Evolutionary conservation across 257 asterid genomes (phyloP).

Genomic region (Solanum pimpinellifolium): DNA sequence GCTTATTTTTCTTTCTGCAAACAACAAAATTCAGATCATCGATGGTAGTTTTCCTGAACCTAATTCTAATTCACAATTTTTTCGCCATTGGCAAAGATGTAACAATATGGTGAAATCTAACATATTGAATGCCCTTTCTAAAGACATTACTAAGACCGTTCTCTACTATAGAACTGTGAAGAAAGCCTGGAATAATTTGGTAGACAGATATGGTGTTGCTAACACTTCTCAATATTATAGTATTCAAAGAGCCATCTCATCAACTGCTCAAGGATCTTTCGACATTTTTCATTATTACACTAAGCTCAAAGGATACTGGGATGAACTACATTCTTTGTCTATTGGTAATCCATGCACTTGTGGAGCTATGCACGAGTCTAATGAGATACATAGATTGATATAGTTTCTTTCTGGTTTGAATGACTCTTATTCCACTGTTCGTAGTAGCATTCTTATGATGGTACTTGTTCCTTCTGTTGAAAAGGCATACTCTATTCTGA

Average conservation of each 20-base stretch:
- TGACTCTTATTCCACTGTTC: not conserved
- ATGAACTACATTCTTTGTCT: not conserved
- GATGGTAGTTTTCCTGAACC: not conserved
- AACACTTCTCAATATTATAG: not conserved
- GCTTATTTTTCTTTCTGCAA: not conserved
- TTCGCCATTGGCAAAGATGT: not conserved
- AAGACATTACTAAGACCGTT: not conserved
- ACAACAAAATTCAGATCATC: no score
- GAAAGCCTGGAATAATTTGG: not conserved
- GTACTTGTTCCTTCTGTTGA: not conserved
- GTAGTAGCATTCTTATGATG: not conserved
- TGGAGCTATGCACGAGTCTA: not conserved
- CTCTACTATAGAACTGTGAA: not conserved
- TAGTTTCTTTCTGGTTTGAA: not conserved
- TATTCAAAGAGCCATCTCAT: not conserved
- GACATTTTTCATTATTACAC: not conserved
- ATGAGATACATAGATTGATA: not conserved
- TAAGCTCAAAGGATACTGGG: not conserved
- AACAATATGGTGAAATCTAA: not conserved
- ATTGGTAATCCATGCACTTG: not conserved
- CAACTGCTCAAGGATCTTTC: not conserved
- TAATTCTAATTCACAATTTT: not conserved
- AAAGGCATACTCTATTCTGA: not conserved
- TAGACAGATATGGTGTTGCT: not conserved
- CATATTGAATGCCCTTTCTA: not conserved